Evolutionary conservation across 257 asterid genomes (phyloP).

Genomic region (Solanum dulcamara): DNA sequence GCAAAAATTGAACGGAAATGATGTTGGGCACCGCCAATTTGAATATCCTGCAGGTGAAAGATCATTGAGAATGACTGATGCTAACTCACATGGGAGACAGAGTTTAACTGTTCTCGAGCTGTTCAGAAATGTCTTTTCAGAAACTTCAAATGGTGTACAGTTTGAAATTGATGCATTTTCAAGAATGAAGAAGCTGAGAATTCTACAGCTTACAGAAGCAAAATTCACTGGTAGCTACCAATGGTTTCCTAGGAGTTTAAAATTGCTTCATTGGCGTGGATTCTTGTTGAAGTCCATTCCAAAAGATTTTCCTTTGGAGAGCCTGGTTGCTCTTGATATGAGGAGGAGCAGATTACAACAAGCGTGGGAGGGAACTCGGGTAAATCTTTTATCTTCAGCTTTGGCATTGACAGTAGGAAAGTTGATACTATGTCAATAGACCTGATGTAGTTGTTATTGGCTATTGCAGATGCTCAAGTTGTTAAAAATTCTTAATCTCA

Average conservation of each 20-base stretch:
- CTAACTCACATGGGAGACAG: neutral
- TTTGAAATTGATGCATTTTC: neutral
- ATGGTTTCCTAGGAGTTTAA: neutral
- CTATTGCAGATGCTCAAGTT: neutral
- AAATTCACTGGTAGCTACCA: neutral
- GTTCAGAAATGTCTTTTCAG: neutral
- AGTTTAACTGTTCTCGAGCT: neutral
- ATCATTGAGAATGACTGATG: neutral
- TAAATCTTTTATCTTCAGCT: neutral
- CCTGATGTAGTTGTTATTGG: neutral
- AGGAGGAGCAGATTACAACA: neutral
- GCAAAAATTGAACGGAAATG: neutral
- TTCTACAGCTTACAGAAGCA: neutral
- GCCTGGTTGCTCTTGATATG: neutral
- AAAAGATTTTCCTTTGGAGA: constrained; percentile 1
- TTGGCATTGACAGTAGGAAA: neutral
- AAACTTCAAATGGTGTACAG: neutral
- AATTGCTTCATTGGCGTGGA: constrained; percentile 1
- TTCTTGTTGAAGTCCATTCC: neutral
- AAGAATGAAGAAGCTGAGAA: neutral
- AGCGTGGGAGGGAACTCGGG: neutral
- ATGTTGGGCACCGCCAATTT: neutral
- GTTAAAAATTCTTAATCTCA: neutral
- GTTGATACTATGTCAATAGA: neutral
- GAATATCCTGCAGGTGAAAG: neutral